These are phyloP conservation scores for Erythrobasidium hasegawianum DNA, from an alignment of 1,284 basidiomycete genomes.

Conservation along the genomic window DNA sequence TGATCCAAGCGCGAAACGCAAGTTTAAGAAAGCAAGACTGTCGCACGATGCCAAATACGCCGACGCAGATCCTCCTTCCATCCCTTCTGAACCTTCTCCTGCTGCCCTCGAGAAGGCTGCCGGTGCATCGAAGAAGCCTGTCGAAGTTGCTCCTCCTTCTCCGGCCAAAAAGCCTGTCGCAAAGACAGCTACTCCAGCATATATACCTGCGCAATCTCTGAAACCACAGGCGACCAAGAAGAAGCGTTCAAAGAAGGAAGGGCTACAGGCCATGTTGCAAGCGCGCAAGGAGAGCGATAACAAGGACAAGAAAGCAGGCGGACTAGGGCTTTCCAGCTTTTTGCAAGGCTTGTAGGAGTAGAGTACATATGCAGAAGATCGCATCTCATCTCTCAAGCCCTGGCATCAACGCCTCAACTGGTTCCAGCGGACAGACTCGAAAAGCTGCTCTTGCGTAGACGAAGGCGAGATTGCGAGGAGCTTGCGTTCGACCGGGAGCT, in stretches of 20 bases:
- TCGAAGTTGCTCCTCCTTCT: not conserved
- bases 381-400: too few species aligned
- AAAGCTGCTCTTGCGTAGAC: too few species aligned
- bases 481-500: too few species aligned
- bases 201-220: not conserved
- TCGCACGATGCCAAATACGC: not conserved
- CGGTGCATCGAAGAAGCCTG: not conserved
- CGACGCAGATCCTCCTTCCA: too few species aligned
- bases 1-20: constrained; percentile 6
- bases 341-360: constrained; percentile 11
- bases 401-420: too few species aligned
- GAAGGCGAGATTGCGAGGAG: too few species aligned
- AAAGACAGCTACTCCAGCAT: not conserved
- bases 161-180: not conserved
- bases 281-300: constrained; percentile 17
- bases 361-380: too few species aligned
- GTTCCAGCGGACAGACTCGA: too few species aligned
- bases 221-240: not conserved
- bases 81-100: not conserved
- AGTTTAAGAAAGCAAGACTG: not conserved
- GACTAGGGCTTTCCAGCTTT: constrained; percentile 19
- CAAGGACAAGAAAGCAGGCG: not conserved
- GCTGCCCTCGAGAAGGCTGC: not conserved
- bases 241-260: constrained; percentile 23
- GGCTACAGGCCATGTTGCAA: constrained; percentile 26